Evolutionary conservation across 176 grass and related monocot species (phyloP).

Genomic region (Phoenix dactylifera): DNA sequence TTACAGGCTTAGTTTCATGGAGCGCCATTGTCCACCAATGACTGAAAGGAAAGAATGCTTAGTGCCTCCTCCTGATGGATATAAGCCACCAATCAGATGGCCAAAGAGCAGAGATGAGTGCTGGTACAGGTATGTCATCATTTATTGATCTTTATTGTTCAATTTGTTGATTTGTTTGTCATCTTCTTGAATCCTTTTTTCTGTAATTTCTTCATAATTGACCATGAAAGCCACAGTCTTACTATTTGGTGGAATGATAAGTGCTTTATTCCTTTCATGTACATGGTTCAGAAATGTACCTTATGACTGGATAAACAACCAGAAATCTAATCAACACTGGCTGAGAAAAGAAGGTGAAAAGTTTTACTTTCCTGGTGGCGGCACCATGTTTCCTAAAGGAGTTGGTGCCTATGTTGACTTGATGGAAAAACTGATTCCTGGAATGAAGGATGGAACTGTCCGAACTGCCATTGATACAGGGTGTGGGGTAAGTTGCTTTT

Average conservation of each 20-base stretch:
- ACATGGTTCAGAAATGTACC: conserved; percentile 60
- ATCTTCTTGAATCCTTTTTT: too few species aligned
- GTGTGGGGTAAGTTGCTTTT: conserved; percentile 49
- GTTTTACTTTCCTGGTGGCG: conserved; percentile 84
- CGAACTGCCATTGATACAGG: conserved; percentile 87
- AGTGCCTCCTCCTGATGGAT: conserved; percentile 65
- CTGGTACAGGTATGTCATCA: conserved; percentile 62
- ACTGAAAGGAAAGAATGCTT: conserved; percentile 65
- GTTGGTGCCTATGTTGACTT: conserved; percentile 67
- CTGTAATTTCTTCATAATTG: too few species aligned
- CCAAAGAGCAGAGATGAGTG: conserved; percentile 94
- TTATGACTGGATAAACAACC: conserved; percentile 99
- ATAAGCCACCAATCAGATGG: conserved; percentile 88
- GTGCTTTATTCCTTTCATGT: not conserved
- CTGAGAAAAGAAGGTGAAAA: conserved; percentile 76
- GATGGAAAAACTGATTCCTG: conserved; percentile 59
- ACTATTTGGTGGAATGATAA: not conserved
- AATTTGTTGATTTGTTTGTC: not conserved
- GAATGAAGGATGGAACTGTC: conserved; percentile 71
- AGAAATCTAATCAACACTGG: conserved; percentile 99
- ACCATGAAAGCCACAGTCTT: too few species aligned
- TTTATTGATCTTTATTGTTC: not conserved
- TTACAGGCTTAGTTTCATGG: conserved; percentile 94
- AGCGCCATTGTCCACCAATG: conserved; percentile 77
- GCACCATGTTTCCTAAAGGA: conserved; percentile 97